Conservation (phyloP, 164 flowering plant genomes). For the Nymphaea thermarum region DNA sequence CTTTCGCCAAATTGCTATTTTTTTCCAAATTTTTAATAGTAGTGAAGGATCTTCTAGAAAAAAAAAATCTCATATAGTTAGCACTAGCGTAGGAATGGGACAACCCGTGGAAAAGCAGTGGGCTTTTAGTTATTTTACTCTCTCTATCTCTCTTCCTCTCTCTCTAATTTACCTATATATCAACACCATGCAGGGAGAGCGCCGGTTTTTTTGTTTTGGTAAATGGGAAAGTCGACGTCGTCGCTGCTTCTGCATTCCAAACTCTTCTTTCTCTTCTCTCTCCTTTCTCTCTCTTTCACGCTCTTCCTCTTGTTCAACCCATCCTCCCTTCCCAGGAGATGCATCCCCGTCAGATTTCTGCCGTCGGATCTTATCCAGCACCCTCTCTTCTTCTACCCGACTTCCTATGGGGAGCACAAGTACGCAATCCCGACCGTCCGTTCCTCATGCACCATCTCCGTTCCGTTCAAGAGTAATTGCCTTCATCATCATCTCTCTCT, state of each 20-base stretch:
- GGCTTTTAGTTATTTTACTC: too few species aligned
- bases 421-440: conserved; percentile 61
- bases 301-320: conserved; percentile 21
- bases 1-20: too few species aligned
- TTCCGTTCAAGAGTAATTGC: conserved; percentile 5
- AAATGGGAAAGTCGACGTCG: conserved; percentile 26
- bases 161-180: neutral
- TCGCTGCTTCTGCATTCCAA: conserved; percentile 68
- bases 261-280: conserved; percentile 58
- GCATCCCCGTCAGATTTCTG: conserved; percentile 46
- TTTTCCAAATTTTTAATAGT: too few species aligned
- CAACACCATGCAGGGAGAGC: neutral
- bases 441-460: conserved; percentile 66
- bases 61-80: too few species aligned
- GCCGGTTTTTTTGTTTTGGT: neutral
- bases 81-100: too few species aligned
- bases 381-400: conserved; percentile 69
- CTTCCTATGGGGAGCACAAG: conserved; percentile 79
- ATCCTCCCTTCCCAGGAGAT: conserved; percentile 47
- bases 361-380: conserved; percentile 61
- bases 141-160: neutral
- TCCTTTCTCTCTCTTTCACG: conserved; percentile 53
- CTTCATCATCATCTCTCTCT: conserved; percentile 34
- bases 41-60: too few species aligned
- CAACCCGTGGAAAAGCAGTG: too few species aligned